Conservation (phyloP, 2,329 filamentous ascomycete species). For the Metarhizium brunneum region DNA sequence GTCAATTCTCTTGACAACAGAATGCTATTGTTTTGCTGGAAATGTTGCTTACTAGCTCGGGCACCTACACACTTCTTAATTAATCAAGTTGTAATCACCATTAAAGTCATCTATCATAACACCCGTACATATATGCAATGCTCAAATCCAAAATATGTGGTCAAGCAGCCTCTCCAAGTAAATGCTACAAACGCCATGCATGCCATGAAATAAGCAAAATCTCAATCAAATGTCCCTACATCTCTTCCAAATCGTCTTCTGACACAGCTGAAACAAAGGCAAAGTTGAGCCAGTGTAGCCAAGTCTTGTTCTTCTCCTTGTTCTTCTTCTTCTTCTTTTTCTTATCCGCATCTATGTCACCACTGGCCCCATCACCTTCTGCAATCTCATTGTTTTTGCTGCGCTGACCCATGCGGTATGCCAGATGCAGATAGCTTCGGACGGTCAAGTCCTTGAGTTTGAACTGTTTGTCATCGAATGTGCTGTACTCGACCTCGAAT, state of each 20-base stretch:
- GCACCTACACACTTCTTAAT: no score
- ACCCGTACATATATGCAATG: background rate
- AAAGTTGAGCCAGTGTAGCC: constrained; percentile 67
- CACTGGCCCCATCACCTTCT: background rate
- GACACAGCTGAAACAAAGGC: constrained; percentile 72
- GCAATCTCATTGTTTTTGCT: constrained; percentile 7
- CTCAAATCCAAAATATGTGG: background rate
- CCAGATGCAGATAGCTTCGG: constrained; percentile 68
- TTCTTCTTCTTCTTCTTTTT: constrained; percentile 40
- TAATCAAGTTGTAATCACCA: constrained; percentile 5
- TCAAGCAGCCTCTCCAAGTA: background rate
- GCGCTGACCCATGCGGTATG: constrained; percentile 58
- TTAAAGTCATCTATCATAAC: background rate
- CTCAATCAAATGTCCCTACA: constrained; percentile 15
- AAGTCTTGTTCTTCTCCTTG: constrained; percentile 54
- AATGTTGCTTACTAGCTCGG: no score
- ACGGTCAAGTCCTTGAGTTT: constrained; percentile 77
- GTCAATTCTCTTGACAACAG: no score
- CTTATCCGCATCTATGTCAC: constrained; percentile 21
- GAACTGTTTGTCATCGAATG: constrained; percentile 66
- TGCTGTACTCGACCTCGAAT: constrained; percentile 82
- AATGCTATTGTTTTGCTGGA: no score
- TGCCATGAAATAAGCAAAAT: constrained; percentile 1
- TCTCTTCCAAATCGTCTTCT: constrained; percentile 51
- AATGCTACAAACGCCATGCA: constrained; percentile 4